phyloP scores from a whole-genome alignment of 2,329 filamentous ascomycete genomes.

The Hyphodiscus sp. region DNA sequence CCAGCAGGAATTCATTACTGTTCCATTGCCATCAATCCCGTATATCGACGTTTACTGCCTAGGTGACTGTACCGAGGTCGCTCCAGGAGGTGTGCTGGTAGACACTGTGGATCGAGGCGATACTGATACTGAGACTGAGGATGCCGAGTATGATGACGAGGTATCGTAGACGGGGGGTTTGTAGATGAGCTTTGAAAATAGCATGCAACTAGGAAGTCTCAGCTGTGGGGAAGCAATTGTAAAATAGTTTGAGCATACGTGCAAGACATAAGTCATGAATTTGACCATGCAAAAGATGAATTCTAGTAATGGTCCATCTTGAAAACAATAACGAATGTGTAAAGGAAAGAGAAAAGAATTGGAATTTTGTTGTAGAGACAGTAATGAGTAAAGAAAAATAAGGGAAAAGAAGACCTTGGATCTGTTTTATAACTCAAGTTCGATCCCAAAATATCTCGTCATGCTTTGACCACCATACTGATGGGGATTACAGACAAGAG shows the following conservation, averaged over 20 bases:
- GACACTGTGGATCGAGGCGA: not conserved
- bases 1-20: not conserved
- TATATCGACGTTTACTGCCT: not conserved
- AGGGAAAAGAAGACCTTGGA: too few relatives aligned
- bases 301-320: too few relatives aligned
- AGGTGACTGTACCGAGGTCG: not conserved
- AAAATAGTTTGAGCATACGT: not conserved
- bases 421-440: too few relatives aligned
- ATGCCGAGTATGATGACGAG: not conserved
- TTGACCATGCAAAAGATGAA: too few relatives aligned
- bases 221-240: not conserved
- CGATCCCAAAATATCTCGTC: too few relatives aligned
- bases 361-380: too few relatives aligned
- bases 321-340: too few relatives aligned
- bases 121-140: not conserved
- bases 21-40: not conserved
- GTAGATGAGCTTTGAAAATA: not conserved
- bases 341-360: too few relatives aligned
- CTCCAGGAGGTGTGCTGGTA: not conserved
- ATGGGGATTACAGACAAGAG: too few relatives aligned
- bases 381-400: too few relatives aligned
- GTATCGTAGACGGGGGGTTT: not conserved
- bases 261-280: not conserved
- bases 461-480: too few relatives aligned
- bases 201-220: not conserved